phyloP scores from a whole-genome alignment of 352 stramenopile species.

The Pythium diclinum region DNA sequence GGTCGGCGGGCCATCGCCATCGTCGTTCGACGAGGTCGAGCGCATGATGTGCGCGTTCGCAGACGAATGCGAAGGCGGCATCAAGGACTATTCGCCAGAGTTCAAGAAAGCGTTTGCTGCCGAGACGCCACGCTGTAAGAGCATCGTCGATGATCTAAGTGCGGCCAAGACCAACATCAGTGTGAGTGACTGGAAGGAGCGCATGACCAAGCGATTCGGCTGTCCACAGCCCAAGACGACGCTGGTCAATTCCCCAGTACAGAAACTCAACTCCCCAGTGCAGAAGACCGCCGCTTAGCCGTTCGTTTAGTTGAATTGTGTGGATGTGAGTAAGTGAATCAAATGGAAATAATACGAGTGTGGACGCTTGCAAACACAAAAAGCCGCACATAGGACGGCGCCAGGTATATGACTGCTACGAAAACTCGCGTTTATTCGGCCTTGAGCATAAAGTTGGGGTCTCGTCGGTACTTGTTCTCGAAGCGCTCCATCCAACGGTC shows the following conservation, averaged over 20 bases:
- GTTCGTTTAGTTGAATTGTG: not conserved
- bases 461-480: slow-evolving; percentile 66
- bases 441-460: slow-evolving; percentile 88
- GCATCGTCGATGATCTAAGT: slow-evolving; percentile 25
- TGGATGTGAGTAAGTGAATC: not conserved
- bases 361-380: not conserved
- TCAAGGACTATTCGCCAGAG: slow-evolving; percentile 25
- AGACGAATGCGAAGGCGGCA: slow-evolving; percentile 29
- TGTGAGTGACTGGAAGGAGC: slow-evolving; percentile 24
- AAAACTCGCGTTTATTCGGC: slow-evolving; percentile 17
- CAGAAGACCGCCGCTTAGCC: slow-evolving; percentile 4
- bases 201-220: slow-evolving; percentile 25
- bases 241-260: not conserved
- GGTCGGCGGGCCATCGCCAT: slow-evolving; percentile 12
- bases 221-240: slow-evolving; percentile 10
- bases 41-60: slow-evolving; percentile 29
- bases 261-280: slow-evolving; percentile 6
- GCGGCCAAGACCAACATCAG: slow-evolving; percentile 13
- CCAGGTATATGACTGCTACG: not conserved
- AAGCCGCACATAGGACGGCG: not conserved
- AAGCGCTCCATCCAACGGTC: slow-evolving; percentile 83
- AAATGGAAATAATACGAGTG: not conserved
- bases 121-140: slow-evolving; percentile 26
- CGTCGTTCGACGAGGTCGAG: slow-evolving; percentile 13
- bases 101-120: slow-evolving; percentile 29